These are phyloP conservation scores for Cyberlindnera meyerae DNA, from an alignment of 805 yeast species.

Conservation along the genomic window DNA sequence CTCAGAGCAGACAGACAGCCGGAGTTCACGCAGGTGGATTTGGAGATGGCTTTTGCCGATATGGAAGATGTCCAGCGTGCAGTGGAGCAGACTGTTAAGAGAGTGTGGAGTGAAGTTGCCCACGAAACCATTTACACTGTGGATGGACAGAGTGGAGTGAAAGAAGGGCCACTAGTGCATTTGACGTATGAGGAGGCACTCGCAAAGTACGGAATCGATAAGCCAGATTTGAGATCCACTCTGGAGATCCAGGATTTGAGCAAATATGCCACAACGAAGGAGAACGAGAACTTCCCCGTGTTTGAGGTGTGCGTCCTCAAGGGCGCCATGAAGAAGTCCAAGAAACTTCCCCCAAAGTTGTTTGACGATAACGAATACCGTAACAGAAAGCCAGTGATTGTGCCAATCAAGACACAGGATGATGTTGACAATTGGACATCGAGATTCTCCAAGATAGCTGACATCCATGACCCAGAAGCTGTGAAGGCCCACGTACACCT, in stretches of 20 bases:
- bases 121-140: conserved; percentile 25
- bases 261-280: conserved; percentile 25
- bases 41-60: conserved; percentile 84
- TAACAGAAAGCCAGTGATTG: conserved; percentile 52
- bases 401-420: conserved; percentile 42
- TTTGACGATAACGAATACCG: conserved; percentile 42
- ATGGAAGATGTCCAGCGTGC: conserved; percentile 61
- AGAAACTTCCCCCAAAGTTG: conserved; percentile 33
- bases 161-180: conserved; percentile 31
- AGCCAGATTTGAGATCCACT: conserved; percentile 79
- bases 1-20: conserved; percentile 94
- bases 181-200: conserved; percentile 68
- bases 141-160: conserved; percentile 12
- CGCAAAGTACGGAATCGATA: conserved; percentile 79
- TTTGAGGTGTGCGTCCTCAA: conserved; percentile 69
- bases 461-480: conserved; percentile 28
- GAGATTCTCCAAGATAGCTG: conserved; percentile 27
- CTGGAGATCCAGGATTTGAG: conserved; percentile 30
- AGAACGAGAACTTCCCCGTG: conserved; percentile 51
- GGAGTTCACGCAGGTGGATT: conserved; percentile 94
- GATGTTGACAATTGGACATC: conserved; percentile 42
- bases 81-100: conserved; percentile 52
- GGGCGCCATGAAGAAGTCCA: conserved; percentile 29
- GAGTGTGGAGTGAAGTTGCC: conserved; percentile 51
- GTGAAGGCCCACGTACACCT: conserved; percentile 37